These are phyloP conservation scores for Aureoboletus auriporus DNA, from an alignment of 768 basidiomycete genomes.

Conservation along the genomic window DNA sequence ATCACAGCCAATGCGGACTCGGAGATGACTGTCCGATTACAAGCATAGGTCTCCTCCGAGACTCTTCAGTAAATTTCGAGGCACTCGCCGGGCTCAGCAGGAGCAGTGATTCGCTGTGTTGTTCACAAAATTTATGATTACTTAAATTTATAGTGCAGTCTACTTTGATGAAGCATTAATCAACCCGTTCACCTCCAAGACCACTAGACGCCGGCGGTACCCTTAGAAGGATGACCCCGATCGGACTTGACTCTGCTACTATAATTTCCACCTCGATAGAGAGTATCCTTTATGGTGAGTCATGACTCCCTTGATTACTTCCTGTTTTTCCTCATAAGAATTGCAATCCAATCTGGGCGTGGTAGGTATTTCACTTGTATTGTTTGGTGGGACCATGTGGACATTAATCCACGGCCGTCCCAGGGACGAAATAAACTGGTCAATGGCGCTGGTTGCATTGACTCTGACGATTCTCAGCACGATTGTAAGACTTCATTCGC, in stretches of 20 bases:
- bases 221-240: not conserved
- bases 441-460: conserved; percentile 20
- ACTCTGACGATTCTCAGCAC: conserved; percentile 22
- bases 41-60: too few relatives aligned
- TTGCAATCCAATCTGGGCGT: not conserved
- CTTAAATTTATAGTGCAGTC: too few relatives aligned
- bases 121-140: too few relatives aligned
- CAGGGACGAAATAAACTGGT: conserved; percentile 14
- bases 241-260: conserved; percentile 9
- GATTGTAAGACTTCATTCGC: conserved; percentile 1
- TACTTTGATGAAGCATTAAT: too few relatives aligned
- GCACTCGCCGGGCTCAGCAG: too few relatives aligned
- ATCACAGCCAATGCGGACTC: too few relatives aligned
- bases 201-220: too few relatives aligned
- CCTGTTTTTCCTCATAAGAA: not conserved
- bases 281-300: conserved; percentile 21
- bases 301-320: too few relatives aligned
- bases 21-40: too few relatives aligned
- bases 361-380: conserved; percentile 18
- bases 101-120: too few relatives aligned
- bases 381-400: conserved; percentile 24
- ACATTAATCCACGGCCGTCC: conserved; percentile 15
- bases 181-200: too few relatives aligned
- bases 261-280: conserved; percentile 18
- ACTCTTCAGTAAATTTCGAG: too few relatives aligned